Conservation (phyloP, 306 rosid genomes). For the Rosa lucieae region DNA sequence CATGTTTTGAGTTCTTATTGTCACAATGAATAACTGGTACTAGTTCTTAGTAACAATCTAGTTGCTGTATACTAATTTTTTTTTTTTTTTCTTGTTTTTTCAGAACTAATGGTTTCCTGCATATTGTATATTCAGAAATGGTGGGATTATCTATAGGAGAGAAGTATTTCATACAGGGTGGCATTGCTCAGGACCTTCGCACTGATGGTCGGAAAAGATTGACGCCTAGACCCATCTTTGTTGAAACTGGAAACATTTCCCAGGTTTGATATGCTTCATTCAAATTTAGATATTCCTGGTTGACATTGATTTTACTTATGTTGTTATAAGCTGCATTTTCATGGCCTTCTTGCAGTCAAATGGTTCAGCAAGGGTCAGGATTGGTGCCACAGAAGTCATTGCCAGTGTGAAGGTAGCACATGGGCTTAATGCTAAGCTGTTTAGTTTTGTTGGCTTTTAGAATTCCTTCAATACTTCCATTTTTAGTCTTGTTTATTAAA, state of each 20-base stretch:
- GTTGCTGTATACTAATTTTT: too few relatives aligned
- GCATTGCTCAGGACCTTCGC: constrained; percentile 88
- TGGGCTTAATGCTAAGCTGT: constrained; percentile 7
- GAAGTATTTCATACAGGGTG: constrained; percentile 67
- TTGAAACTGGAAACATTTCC: constrained; percentile 80
- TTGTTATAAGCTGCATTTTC: constrained; percentile 10
- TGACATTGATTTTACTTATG: background rate
- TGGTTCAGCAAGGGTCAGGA: constrained; percentile 83
- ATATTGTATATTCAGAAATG: constrained; percentile 33
- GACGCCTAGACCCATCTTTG: constrained; percentile 56
- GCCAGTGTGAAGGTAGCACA: constrained; percentile 79
- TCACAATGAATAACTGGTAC: too few relatives aligned
- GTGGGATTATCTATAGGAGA: constrained; percentile 77
- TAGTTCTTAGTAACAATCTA: too few relatives aligned
- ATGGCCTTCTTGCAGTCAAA: constrained; percentile 54
- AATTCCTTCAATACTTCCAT: background rate
- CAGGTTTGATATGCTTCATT: constrained; percentile 38
- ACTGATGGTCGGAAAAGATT: constrained; percentile 83
- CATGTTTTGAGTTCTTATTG: too few relatives aligned
- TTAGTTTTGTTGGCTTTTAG: background rate
- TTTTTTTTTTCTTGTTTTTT: too few relatives aligned
- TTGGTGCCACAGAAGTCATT: constrained; percentile 82
- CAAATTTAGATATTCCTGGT: background rate
- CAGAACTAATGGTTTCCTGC: background rate
- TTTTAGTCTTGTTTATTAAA: background rate